Base-by-base conservation (phyloP, 2,329 filamentous ascomycete genomes). In the Daldinia sp. region DNA sequence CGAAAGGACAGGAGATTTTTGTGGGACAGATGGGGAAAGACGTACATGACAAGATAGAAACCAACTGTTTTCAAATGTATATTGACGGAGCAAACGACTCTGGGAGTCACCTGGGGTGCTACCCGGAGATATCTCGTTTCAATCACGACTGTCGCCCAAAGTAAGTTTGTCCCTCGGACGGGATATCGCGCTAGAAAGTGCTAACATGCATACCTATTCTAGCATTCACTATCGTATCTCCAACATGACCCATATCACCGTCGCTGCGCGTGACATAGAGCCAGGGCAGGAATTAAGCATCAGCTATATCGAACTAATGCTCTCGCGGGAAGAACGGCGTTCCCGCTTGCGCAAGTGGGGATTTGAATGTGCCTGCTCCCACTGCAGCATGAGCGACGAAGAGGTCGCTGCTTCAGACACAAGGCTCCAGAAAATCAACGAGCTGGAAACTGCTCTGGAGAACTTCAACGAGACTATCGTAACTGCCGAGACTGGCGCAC, bases 351-450 rank as follows among this genome's bases (percentile, higher is more conserved):
- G 49, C 2, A 67, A 67, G 6, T 79, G 77, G 77, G 77, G 77
- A 0, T 79, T 79, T 32, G 66, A 69, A 11, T 80, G 78, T 62
- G 54, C 60, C 1, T 80, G 78, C 58, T 11, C 63, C 2, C 71
- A 75, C 7, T 80, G 78, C 68, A 58, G 48, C 7, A 50, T 70
- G 23, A 21, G 60, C 6, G 52, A 54, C 1, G 43, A 61, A 3
- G 69, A 71, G 1, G 19, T 30, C 0, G 70, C 64, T 0, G 70
- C 66, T 0, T 79, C 77, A 0, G 77, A 80, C 61, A 89, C 93
- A 73, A 91, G 94, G 78, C 82, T 90, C 67, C 82, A 81, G 10
- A 91, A 93, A 80, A 90, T 94, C 21, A 75, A 71, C 41, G 83
- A 87, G 69, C 79, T 94, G 45, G 87, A 93, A 77, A 82, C 80